Evolutionary conservation across 1,284 basidiomycete genomes (phyloP).

Genomic region (Heliocybe sulcata): DNA sequence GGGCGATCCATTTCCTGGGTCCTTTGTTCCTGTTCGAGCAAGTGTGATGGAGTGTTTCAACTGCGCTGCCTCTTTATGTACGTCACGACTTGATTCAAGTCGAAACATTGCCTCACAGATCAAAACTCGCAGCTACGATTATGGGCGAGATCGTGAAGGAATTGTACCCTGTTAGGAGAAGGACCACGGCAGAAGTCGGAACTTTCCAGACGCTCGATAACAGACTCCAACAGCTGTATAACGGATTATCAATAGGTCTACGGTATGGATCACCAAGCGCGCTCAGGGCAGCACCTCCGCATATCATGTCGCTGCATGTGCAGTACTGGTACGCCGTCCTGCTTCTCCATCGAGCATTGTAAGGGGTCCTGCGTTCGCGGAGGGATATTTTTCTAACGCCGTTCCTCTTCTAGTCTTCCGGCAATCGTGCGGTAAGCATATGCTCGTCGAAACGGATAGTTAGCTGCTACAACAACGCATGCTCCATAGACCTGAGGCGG

Average conservation of each 20-base stretch:
- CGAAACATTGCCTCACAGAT: neutral
- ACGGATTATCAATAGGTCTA: constrained; percentile 60
- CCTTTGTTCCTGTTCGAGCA: neutral
- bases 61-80: neutral
- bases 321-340: constrained; percentile 76
- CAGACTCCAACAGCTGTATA: constrained; percentile 71
- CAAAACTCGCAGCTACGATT: constrained; percentile 41
- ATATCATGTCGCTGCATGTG: constrained; percentile 67
- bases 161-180: constrained; percentile 66
- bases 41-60: neutral
- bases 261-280: constrained; percentile 48
- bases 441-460: neutral
- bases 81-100: neutral
- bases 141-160: constrained; percentile 59
- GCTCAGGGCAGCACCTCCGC: constrained; percentile 47
- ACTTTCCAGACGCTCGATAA: constrained; percentile 53
- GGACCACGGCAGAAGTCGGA: constrained; percentile 33
- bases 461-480: too few relatives aligned
- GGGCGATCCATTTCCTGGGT: neutral
- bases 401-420: too few relatives aligned
- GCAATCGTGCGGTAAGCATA: neutral
- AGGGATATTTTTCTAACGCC: too few relatives aligned
- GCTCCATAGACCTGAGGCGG: neutral
- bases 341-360: constrained; percentile 73
- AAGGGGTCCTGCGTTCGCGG: neutral